Conservation (phyloP, 108 stramenopile genomes). For the Pseudonitzschia delicatissima region DNA sequence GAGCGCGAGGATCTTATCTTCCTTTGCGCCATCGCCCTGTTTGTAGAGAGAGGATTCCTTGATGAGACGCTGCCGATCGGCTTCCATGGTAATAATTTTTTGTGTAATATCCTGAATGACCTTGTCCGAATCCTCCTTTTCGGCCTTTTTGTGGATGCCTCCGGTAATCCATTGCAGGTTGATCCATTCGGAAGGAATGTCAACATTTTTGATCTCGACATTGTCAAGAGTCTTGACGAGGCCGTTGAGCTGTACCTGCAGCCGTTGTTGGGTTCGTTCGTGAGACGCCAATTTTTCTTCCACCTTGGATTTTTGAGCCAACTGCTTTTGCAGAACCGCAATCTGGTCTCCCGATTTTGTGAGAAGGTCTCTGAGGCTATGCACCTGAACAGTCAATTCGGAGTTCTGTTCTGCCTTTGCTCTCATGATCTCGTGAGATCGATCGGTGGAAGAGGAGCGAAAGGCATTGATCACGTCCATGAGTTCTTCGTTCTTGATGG, state of each 20-base stretch:
- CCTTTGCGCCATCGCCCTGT: neutral
- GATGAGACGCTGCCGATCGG: slow-evolving; percentile 5
- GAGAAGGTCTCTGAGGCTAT: neutral
- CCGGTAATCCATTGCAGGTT: neutral
- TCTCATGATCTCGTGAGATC: neutral
- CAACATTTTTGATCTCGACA: neutral
- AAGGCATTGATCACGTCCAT: slow-evolving; percentile 12
- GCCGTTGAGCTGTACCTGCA: neutral
- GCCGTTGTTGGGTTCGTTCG: neutral
- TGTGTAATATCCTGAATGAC: neutral
- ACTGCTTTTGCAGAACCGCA: neutral
- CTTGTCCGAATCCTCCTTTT: neutral
- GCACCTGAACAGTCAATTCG: slow-evolving; percentile 9
- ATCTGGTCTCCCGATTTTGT: neutral
- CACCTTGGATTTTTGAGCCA: neutral
- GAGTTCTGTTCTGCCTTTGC: slow-evolving; percentile 13
- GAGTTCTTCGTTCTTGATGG: slow-evolving; percentile 10
- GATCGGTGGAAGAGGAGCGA: neutral
- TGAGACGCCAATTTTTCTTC: neutral
- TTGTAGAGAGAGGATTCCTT: neutral
- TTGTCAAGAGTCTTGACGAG: neutral
- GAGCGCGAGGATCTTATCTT: neutral
- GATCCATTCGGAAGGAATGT: slow-evolving; percentile 4
- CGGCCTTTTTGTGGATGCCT: neutral
- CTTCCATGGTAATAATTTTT: slow-evolving; percentile 4